Conservation (phyloP, 352 stramenopile genomes). For the Phytophthora boehmeriae region DNA sequence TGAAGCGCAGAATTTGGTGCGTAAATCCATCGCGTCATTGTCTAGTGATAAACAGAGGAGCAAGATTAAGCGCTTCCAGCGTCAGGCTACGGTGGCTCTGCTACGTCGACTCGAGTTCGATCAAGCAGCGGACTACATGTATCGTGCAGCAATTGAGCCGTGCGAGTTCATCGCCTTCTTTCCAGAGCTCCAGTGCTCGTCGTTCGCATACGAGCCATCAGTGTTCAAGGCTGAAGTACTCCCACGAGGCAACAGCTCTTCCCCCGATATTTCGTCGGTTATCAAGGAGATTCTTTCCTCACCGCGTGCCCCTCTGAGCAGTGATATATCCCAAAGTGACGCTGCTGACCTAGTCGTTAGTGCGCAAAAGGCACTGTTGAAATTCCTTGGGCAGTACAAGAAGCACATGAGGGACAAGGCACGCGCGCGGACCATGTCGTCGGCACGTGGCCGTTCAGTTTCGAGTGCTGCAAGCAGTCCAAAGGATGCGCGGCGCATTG, state of each 20-base stretch:
- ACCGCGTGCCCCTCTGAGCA: slow-evolving; percentile 50
- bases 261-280: slow-evolving; percentile 79
- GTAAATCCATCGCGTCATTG: slow-evolving; percentile 76
- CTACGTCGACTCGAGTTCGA: slow-evolving; percentile 84
- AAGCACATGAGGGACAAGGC: slow-evolving; percentile 82
- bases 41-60: slow-evolving; percentile 86
- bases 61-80: slow-evolving; percentile 90
- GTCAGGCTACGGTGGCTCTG: slow-evolving; percentile 80
- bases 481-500: slow-evolving; percentile 75
- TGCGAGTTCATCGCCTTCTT: slow-evolving; percentile 90
- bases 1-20: slow-evolving; percentile 83
- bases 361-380: slow-evolving; percentile 77
- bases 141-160: slow-evolving; percentile 81
- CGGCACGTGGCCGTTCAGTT: slow-evolving; percentile 38
- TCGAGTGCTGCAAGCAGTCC: slow-evolving; percentile 38
- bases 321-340: slow-evolving; percentile 67
- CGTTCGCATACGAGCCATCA: slow-evolving; percentile 84
- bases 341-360: slow-evolving; percentile 56
- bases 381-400: slow-evolving; percentile 85
- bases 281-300: slow-evolving; percentile 72
- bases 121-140: slow-evolving; percentile 82
- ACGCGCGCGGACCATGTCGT: slow-evolving; percentile 41
- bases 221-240: slow-evolving; percentile 87
- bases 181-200: slow-evolving; percentile 76
- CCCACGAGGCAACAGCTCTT: slow-evolving; percentile 69